A percentile compares a stretch with the other conserved stretches of the same genome.
Conservation (phyloP, 306 rosid genomes). For the Rubus parviflorus region DNA sequence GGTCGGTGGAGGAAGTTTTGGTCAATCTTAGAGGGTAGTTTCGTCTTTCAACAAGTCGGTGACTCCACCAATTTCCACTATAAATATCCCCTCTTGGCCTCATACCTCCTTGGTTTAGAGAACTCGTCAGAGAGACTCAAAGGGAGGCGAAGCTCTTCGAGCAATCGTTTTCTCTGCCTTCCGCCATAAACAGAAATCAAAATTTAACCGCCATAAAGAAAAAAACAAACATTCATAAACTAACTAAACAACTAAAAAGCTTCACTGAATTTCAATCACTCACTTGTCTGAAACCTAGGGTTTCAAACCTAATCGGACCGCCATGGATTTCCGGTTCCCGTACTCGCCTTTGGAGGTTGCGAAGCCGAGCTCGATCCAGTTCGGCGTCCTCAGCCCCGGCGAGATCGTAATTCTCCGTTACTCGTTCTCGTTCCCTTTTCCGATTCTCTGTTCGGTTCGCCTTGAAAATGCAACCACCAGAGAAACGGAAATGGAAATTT, state of each 20-base stretch:
- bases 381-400: constrained; percentile 86
- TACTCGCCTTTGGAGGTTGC: constrained; percentile 95
- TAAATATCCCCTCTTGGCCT: background rate
- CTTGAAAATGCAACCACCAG: background rate
- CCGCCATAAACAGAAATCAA: background rate
- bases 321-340: constrained; percentile 93
- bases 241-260: background rate
- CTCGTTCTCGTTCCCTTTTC: background rate
- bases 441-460: constrained; percentile 10
- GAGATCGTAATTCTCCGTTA: constrained; percentile 68
- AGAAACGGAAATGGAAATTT: background rate
- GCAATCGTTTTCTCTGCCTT: background rate
- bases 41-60: background rate
- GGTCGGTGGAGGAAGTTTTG: background rate
- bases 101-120: background rate
- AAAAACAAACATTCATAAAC: background rate
- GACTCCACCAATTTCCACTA: background rate
- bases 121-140: background rate
- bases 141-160: background rate
- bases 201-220: background rate
- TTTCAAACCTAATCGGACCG: constrained; percentile 21
- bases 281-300: constrained; percentile 18
- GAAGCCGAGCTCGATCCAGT: constrained; percentile 87
- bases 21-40: background rate
- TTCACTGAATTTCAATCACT: constrained; percentile 19